These are phyloP conservation scores for Trichoderma semiorbis DNA, from an alignment of 2,329 filamentous ascomycete species.

Conservation along the genomic window DNA sequence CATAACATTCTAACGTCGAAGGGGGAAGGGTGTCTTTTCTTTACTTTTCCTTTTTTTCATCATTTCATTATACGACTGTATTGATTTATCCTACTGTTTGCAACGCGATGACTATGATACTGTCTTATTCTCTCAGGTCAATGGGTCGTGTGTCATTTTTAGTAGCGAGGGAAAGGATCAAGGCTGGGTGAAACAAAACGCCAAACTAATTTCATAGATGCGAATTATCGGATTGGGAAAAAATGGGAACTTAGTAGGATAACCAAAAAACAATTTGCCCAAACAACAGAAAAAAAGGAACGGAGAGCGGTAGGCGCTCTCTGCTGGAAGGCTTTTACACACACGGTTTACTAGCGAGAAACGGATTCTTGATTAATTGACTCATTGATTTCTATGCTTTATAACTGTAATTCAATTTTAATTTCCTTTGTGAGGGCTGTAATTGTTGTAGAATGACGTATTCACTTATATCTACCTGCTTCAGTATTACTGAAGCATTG, in stretches of 20 bases:
- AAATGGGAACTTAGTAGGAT: neutral
- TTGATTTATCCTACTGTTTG: constrained; percentile 1
- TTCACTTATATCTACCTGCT: neutral
- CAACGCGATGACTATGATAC: neutral
- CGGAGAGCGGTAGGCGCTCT: constrained; percentile 2
- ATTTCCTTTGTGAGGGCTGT: neutral
- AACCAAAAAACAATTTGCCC: neutral
- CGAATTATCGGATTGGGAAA: neutral
- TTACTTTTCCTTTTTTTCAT: neutral
- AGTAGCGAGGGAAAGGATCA: neutral
- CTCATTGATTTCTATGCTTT: neutral
- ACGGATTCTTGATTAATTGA: neutral
- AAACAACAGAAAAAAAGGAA: neutral
- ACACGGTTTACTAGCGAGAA: neutral
- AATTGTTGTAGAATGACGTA: neutral
- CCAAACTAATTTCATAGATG: neutral
- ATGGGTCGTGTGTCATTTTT: neutral
- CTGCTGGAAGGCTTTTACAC: neutral
- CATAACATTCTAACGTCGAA: neutral
- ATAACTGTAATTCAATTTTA: neutral
- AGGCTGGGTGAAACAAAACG: neutral
- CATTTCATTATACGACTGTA: neutral
- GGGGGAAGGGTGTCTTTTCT: neutral
- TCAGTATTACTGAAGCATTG: neutral
- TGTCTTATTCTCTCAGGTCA: neutral